phyloP scores from a whole-genome alignment of 305 asterid species.

The Solanum hybrid region DNA sequence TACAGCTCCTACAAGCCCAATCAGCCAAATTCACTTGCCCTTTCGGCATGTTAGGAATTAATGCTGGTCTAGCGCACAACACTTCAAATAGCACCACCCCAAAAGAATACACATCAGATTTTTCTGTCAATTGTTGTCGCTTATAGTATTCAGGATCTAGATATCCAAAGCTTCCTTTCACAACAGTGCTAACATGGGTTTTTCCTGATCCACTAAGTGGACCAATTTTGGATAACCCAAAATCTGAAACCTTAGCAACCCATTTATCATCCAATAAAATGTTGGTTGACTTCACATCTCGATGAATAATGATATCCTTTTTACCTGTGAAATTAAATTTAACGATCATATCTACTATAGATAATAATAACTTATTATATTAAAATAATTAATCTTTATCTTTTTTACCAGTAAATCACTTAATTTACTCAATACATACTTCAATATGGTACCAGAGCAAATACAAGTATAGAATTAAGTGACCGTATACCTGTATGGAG shows the following conservation, averaged over 20 bases:
- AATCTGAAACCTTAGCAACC: constrained; percentile 62
- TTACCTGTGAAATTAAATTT: constrained; percentile 9
- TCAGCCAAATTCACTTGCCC: constrained; percentile 40
- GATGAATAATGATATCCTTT: constrained; percentile 38
- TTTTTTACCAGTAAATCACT: not conserved
- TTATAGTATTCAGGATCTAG: constrained; percentile 49
- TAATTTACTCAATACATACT: not conserved
- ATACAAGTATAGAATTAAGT: not conserved
- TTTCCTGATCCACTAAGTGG: constrained; percentile 16
- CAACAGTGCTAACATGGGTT: constrained; percentile 48
- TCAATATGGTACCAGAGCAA: no score
- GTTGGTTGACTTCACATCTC: constrained; percentile 66
- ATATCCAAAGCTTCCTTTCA: constrained; percentile 49
- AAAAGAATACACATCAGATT: constrained; percentile 61
- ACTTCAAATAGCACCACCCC: constrained; percentile 59
- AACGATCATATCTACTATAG: not conserved
- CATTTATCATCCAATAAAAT: constrained; percentile 50
- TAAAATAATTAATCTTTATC: not conserved
- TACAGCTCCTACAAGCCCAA: constrained; percentile 31
- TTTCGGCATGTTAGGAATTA: constrained; percentile 15
- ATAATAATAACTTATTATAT: not conserved
- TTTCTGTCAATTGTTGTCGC: constrained; percentile 38
- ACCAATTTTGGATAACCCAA: constrained; percentile 52
- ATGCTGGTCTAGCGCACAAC: constrained; percentile 31
- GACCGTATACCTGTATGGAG: constrained; percentile 32